Percentiles rank a stretch among this genome's conserved stretches.
Conservation (phyloP, 164 flowering plant species). For the Magnolia officinalis region DNA sequence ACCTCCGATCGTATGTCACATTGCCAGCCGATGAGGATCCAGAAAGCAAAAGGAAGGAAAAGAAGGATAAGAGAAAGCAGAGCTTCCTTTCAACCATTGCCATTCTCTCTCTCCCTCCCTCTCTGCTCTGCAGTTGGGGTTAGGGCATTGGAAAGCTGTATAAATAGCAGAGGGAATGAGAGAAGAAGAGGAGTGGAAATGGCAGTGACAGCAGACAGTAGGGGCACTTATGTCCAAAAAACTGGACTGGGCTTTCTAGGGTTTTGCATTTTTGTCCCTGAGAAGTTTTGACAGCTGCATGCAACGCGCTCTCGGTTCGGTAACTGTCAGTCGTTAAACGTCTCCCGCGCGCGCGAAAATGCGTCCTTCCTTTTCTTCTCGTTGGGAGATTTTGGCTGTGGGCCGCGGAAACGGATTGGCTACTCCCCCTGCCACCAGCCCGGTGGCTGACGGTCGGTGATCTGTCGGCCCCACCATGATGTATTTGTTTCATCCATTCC, state of each 20-base stretch:
- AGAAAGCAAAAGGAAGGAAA: neutral
- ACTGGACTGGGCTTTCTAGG: neutral
- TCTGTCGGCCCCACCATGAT: too few species aligned
- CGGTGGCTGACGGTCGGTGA: too few species aligned
- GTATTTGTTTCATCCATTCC: too few species aligned
- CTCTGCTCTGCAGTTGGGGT: neutral
- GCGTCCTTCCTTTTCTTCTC: neutral
- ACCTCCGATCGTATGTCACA: slow-evolving; percentile 74
- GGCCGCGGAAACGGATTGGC: too few species aligned
- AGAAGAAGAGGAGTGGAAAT: neutral
- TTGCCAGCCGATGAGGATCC: slow-evolving; percentile 29
- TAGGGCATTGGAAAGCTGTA: neutral
- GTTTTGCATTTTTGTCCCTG: neutral
- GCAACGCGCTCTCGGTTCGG: neutral
- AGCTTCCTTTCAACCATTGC: neutral
- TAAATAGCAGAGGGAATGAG: neutral
- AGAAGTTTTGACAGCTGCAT: neutral
- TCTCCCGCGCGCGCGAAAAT: neutral
- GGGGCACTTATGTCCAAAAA: too few species aligned
- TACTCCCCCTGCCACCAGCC: too few species aligned
- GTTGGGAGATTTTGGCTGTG: neutral
- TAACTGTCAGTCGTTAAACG: neutral
- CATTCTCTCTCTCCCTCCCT: neutral
- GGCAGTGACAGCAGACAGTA: neutral
- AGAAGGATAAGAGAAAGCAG: slow-evolving; percentile 2